phyloP scores from a whole-genome alignment of 495 filamentous ascomycete species.

The Penicillium angulare region DNA sequence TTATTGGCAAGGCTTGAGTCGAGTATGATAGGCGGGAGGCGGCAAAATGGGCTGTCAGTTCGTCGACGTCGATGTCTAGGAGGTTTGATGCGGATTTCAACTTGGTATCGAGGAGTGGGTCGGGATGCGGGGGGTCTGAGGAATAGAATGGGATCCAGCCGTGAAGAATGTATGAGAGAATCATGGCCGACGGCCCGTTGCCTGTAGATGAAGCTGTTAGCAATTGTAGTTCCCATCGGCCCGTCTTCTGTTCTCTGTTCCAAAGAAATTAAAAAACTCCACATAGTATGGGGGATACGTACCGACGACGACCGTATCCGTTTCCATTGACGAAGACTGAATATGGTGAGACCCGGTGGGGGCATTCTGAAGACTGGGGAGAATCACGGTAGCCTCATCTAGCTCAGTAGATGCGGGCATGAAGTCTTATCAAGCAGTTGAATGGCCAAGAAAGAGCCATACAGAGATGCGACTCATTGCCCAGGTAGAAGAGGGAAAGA shows the following conservation, averaged over 20 bases:
- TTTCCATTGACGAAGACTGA: conserved; percentile 42
- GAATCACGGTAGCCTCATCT: neutral
- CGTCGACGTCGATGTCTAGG: conserved; percentile 45
- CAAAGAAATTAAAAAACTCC: too few species aligned
- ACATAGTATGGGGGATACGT: conserved; percentile 11
- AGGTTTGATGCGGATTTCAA: conserved; percentile 42
- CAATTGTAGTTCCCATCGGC: too few species aligned
- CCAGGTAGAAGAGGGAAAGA: too few species aligned
- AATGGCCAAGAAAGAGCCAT: neutral
- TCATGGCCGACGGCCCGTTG: conserved; percentile 65
- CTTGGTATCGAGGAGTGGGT: conserved; percentile 58
- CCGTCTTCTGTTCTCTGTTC: too few species aligned
- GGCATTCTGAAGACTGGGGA: conserved; percentile 38
- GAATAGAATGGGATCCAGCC: conserved; percentile 62
- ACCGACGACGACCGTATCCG: conserved; percentile 50
- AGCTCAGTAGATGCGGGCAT: conserved; percentile 1
- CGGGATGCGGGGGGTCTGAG: conserved; percentile 54
- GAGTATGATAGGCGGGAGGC: conserved; percentile 63
- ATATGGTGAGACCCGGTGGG: conserved; percentile 27
- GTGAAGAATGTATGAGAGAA: conserved; percentile 67
- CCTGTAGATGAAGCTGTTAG: conserved; percentile 32
- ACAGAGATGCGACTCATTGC: neutral
- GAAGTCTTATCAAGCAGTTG: conserved; percentile 13
- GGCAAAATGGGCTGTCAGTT: conserved; percentile 59
- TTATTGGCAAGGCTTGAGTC: conserved; percentile 62